Base-by-base conservation (phyloP, 176 grass and related monocot species). In the Chrysopogon serrulatus region DNA sequence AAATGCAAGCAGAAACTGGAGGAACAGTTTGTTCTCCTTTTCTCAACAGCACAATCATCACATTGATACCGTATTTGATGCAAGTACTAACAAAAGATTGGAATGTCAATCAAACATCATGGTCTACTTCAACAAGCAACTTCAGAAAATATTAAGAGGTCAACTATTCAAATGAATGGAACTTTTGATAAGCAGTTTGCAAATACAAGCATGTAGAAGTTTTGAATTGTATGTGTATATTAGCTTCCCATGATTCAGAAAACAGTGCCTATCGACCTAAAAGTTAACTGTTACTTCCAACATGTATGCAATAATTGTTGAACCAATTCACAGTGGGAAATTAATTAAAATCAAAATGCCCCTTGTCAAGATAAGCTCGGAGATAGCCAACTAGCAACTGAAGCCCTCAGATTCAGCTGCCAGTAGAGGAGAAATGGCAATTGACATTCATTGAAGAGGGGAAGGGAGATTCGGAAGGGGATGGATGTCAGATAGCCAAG, bases 1-100 rank as follows among this genome's bases (percentile, higher is more conserved):
- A 32, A 9, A 76, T 41, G 19, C 41, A 85, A 76, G 48, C 37
- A 89, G 36, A 89, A 35, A 78, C 35, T 71, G n/a, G 6, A 81
- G 39, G 30, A 67, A n/a, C 8, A 26, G 26, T 21, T 44, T 79
- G 17, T 24, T 80, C 32, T 57, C 34, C 64, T 16, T 75, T 75
- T 59, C 17, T 28, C 23, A 14, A 36, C 77, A 39, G 48, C 17
- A 48, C 77, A 71, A 61, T 36, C 42, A 54, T 32, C 34, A 26
- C 44, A 35, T 15, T 2, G 1, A 6, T 5, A 8, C 62, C 15
- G 9, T 70, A 27, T 47, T 87, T 26, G 18, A 21, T 62, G 6
- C 13, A 37, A 37, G 37, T 19, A 64, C 17, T 39, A 81, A 82
- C 6, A 47, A 44, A 10, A 44, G 28, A 78, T 35, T 57, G 74